Evolutionary conservation across 768 basidiomycete species (phyloP).

Genomic region (Coprinellus micaceus): DNA sequence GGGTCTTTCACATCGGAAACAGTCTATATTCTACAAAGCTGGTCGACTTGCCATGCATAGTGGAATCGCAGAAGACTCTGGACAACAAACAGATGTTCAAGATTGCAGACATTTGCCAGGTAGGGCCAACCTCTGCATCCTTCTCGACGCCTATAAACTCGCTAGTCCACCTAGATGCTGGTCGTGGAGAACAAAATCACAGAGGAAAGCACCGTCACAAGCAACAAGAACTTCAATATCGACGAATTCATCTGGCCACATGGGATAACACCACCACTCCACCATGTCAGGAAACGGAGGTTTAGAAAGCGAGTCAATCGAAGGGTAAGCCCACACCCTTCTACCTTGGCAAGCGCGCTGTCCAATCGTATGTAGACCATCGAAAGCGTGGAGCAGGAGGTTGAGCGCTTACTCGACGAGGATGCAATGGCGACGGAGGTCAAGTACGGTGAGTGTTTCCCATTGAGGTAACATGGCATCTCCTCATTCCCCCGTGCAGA

Average conservation of each 20-base stretch:
- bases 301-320: constrained; percentile 88
- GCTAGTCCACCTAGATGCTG: constrained; percentile 67
- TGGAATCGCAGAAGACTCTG: constrained; percentile 93
- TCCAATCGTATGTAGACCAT: constrained; percentile 42
- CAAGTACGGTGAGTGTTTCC: constrained; percentile 61
- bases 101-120: constrained; percentile 97
- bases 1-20: constrained; percentile 82
- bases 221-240: constrained; percentile 73
- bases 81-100: constrained; percentile 99
- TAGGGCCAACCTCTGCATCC: constrained; percentile 33
- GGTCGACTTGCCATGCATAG: constrained; percentile 91
- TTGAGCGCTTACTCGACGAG: constrained; percentile 79
- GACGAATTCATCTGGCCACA: constrained; percentile 98
- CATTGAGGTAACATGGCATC: background rate
- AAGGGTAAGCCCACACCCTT: constrained; percentile 47
- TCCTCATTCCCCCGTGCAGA: constrained; percentile 39
- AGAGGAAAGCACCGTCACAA: constrained; percentile 60
- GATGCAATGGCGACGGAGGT: constrained; percentile 74
- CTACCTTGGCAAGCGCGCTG: background rate
- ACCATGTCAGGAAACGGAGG: constrained; percentile 84
- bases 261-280: constrained; percentile 90
- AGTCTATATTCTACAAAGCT: constrained; percentile 85
- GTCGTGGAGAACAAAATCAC: constrained; percentile 76
- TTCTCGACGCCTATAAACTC: constrained; percentile 3
- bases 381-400: constrained; percentile 91